Evolutionary conservation across 441 rosid species (phyloP).

Genomic region (Erysimum cheiri): DNA sequence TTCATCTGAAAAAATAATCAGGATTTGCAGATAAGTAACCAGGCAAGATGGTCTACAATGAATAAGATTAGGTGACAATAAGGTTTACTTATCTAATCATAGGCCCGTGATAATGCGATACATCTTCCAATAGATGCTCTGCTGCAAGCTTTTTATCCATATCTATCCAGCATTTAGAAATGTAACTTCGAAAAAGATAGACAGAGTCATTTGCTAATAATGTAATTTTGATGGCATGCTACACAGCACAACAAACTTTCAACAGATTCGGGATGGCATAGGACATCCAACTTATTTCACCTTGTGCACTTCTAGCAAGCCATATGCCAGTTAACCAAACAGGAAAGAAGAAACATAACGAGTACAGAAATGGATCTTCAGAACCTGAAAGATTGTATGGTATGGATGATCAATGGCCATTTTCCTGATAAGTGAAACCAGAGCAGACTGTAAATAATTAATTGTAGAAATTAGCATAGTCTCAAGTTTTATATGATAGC

Average conservation of each 20-base stretch:
- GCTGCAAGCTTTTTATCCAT: constrained; percentile 92
- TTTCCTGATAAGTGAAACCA: constrained; percentile 92
- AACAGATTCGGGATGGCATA: constrained; percentile 22
- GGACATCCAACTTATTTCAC: constrained; percentile 25
- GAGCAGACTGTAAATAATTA: constrained; percentile 70
- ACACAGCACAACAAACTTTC: constrained; percentile 27
- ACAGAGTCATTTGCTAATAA: constrained; percentile 26
- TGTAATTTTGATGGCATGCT: constrained; percentile 29
- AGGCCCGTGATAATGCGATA: constrained; percentile 75
- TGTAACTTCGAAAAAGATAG: constrained; percentile 14
- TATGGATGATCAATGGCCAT: constrained; percentile 44
- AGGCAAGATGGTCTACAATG: constrained; percentile 13
- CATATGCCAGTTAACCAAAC: constrained; percentile 22
- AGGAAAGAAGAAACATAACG: constrained; percentile 26
- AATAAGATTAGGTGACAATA: constrained; percentile 20
- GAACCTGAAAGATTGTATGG: constrained; percentile 84
- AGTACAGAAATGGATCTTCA: constrained; percentile 22
- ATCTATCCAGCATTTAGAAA: constrained; percentile 47
- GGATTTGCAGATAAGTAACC: constrained; percentile 26
- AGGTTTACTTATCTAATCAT: constrained; percentile 75
- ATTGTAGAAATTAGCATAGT: constrained; percentile 43
- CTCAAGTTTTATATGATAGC: constrained; percentile 26
- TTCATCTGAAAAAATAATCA: constrained; percentile 63
- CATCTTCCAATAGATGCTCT: constrained; percentile 78
- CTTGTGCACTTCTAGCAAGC: constrained; percentile 22